phyloP scores from a whole-genome alignment of 768 basidiomycete species.

The Termitomyces sp. region DNA sequence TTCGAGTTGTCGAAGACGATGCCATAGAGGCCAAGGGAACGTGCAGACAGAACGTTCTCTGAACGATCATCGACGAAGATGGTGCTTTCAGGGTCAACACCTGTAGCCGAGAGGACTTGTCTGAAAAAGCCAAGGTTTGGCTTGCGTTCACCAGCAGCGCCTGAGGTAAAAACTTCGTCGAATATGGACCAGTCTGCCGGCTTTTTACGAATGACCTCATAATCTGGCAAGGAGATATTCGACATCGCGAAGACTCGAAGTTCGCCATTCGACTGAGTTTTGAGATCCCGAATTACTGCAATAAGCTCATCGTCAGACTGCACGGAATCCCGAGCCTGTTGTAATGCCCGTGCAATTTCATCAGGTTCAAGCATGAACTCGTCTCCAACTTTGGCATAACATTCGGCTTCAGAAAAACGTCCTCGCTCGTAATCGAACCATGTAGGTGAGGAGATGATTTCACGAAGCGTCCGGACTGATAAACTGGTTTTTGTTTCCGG shows the following conservation, averaged over 20 bases:
- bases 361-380: conserved; percentile 34
- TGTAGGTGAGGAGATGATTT: conserved; percentile 40
- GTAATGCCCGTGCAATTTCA: conserved; percentile 42
- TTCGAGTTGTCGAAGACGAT: conserved; percentile 44
- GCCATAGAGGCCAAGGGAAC: conserved; percentile 53
- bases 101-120: conserved; percentile 41
- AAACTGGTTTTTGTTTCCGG: conserved; percentile 40
- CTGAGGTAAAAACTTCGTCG: conserved; percentile 50
- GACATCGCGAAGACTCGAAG: conserved; percentile 53
- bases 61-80: conserved; percentile 61
- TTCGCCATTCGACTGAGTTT: conserved; percentile 27
- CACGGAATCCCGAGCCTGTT: conserved; percentile 45
- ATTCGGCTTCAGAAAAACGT: conserved; percentile 37
- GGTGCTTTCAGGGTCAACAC: conserved; percentile 39
- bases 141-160: conserved; percentile 49
- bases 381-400: conserved; percentile 35
- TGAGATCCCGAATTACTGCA: conserved; percentile 42
- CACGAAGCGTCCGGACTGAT: conserved; percentile 34
- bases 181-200: conserved; percentile 47
- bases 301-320: conserved; percentile 42
- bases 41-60: conserved; percentile 56
- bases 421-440: conserved; percentile 57
- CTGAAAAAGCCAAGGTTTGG: conserved; percentile 52
- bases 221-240: conserved; percentile 55
- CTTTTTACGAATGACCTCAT: conserved; percentile 39